Percentiles rank a stretch among this genome's conserved stretches.
Evolutionary conservation across 805 yeast species (phyloP).

Genomic region (Candida maesae): DNA sequence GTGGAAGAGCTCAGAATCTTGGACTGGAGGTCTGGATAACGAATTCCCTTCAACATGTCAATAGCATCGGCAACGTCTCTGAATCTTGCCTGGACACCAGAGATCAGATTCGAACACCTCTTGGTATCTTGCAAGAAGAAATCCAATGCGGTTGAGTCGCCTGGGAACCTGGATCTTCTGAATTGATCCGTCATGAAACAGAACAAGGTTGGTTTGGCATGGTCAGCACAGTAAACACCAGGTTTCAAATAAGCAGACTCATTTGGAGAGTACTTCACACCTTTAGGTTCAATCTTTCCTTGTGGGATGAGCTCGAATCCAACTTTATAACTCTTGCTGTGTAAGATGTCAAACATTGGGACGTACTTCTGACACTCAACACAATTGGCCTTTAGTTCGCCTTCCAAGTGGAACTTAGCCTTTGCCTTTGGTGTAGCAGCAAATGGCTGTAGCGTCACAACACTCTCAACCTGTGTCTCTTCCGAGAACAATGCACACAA

Average conservation of each 20-base stretch:
- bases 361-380: constrained; percentile 50
- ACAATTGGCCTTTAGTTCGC: constrained; percentile 33
- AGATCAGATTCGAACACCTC: constrained; percentile 15
- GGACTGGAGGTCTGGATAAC: not conserved
- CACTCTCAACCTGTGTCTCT: constrained; percentile 40
- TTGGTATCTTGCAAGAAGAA: constrained; percentile 22
- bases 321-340: constrained; percentile 36
- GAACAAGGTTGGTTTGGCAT: constrained; percentile 23
- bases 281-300: constrained; percentile 23
- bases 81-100: constrained; percentile 38
- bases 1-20: not conserved
- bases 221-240: constrained; percentile 40
- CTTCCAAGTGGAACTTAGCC: constrained; percentile 30
- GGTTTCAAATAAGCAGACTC: constrained; percentile 41
- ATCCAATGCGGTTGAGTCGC: constrained; percentile 14
- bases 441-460: constrained; percentile 43
- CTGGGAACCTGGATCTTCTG: constrained; percentile 15
- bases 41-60: not conserved
- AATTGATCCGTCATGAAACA: constrained; percentile 24
- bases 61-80: constrained; percentile 30
- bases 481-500: constrained; percentile 60
- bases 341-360: constrained; percentile 39
- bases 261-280: constrained; percentile 19
- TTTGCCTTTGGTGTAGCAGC: constrained; percentile 33
- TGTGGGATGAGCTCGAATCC: constrained; percentile 43